A percentile compares a stretch with the other conserved stretches of the same genome.
Evolutionary conservation across 164 flowering plant species (phyloP).

Genomic region (Vitis labrusca): DNA sequence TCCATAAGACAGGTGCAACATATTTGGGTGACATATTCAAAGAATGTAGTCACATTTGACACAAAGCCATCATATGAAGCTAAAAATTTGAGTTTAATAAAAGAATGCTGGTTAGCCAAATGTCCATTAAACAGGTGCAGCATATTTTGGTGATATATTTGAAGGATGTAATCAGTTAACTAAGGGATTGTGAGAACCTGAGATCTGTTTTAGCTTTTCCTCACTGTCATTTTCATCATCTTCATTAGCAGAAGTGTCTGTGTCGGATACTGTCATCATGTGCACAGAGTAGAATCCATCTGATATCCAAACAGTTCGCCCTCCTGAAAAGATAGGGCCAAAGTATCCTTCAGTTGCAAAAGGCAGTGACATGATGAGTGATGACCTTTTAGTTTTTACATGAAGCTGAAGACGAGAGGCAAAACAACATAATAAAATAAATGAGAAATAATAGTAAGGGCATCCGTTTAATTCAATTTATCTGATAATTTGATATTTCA

Average conservation of each 20-base stretch:
- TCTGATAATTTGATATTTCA: not conserved
- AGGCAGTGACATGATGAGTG: not conserved
- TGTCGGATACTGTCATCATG: slow-evolving; percentile 40
- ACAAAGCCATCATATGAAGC: too few species aligned
- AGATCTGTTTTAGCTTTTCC: slow-evolving; percentile 43
- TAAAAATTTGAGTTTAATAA: too few species aligned
- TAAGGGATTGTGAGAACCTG: slow-evolving; percentile 47
- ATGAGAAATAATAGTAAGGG: not conserved
- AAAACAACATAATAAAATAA: not conserved
- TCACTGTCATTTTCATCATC: slow-evolving; percentile 31
- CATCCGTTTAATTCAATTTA: not conserved
- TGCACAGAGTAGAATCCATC: slow-evolving; percentile 75
- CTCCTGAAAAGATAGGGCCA: slow-evolving; percentile 41
- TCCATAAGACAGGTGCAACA: too few species aligned
- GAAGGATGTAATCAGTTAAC: not conserved
- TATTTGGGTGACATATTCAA: too few species aligned
- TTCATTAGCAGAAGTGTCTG: slow-evolving; percentile 34
- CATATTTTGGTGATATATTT: not conserved
- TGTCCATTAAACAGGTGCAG: not conserved
- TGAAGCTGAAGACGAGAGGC: not conserved
- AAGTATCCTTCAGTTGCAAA: not conserved
- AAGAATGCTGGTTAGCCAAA: too few species aligned
- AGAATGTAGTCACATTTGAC: too few species aligned
- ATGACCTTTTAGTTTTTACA: not conserved
- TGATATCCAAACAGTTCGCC: slow-evolving; percentile 69